Conservation (phyloP, 306 rosid genomes). For the Cicer cuneatum region DNA sequence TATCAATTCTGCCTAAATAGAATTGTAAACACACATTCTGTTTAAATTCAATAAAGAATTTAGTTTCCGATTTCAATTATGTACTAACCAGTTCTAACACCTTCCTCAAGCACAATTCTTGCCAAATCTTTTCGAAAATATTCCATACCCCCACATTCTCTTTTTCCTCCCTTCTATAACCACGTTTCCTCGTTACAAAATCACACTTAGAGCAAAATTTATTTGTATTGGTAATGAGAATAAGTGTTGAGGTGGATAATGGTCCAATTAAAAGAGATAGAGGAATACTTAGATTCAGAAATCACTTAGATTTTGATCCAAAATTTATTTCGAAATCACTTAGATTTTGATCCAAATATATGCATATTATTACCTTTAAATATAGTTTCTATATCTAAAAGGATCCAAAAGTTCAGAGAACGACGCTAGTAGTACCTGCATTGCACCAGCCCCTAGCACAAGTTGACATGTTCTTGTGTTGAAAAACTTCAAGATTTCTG, state of each 20-base stretch:
- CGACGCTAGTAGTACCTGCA: slow-evolving; percentile 77
- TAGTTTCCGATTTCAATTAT: no score
- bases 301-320: not conserved
- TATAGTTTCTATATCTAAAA: slow-evolving; percentile 13
- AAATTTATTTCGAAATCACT: slow-evolving; percentile 8
- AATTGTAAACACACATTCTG: no score
- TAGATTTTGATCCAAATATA: not conserved
- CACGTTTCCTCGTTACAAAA: no score
- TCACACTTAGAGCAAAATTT: not conserved
- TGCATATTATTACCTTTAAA: not conserved
- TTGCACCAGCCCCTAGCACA: slow-evolving; percentile 99
- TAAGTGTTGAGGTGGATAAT: not conserved
- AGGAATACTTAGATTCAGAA: not conserved
- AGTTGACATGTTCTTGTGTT: slow-evolving; percentile 98
- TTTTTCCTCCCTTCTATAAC: no score
- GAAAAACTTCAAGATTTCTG: slow-evolving; percentile 90
- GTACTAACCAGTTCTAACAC: no score
- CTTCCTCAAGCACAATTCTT: no score
- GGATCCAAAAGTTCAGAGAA: slow-evolving; percentile 22
- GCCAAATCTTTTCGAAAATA: no score
- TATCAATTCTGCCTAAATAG: no score
- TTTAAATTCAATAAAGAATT: no score
- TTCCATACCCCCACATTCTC: no score
- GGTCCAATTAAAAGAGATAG: not conserved
- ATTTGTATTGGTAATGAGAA: slow-evolving; percentile 1